Conservation (phyloP, 2,329 filamentous ascomycete genomes). For the Sclerotiophoma versabilis region DNA sequence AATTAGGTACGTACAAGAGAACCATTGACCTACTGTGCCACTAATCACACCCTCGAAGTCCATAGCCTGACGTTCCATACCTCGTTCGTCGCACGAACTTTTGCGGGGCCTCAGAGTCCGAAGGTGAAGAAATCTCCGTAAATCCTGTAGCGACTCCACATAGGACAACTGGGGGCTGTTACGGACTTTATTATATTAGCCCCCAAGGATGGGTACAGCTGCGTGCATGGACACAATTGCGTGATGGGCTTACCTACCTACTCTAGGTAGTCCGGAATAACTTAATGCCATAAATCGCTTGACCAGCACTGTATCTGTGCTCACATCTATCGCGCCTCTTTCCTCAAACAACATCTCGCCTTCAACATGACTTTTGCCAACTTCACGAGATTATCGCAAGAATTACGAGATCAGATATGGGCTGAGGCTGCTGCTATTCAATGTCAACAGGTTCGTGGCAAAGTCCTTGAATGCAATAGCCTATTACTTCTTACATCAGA, state of each 20-base stretch:
- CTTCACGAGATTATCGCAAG: too few relatives aligned
- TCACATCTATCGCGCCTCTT: not conserved
- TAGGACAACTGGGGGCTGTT: not conserved
- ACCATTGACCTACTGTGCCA: not conserved
- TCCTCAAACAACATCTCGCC: not conserved
- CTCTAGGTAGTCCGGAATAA: not conserved
- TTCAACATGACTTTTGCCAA: not conserved
- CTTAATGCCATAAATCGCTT: not conserved
- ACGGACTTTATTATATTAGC: not conserved
- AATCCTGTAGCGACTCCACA: not conserved
- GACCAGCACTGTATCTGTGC: not conserved
- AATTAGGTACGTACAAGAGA: not conserved
- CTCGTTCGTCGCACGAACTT: not conserved
- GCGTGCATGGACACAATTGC: too few relatives aligned
- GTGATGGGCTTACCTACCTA: too few relatives aligned
- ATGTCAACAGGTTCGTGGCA: not conserved
- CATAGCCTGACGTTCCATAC: not conserved
- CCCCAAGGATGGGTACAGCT: not conserved
- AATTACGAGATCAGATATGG: too few relatives aligned
- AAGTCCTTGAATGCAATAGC: not conserved
- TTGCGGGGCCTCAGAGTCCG: not conserved
- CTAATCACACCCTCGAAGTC: not conserved
- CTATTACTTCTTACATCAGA: not conserved
- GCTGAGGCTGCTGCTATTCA: too few relatives aligned
- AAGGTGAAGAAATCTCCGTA: not conserved